Base-by-base conservation (phyloP, 2,329 filamentous ascomycete species). In the Clarireedia sp. region DNA sequence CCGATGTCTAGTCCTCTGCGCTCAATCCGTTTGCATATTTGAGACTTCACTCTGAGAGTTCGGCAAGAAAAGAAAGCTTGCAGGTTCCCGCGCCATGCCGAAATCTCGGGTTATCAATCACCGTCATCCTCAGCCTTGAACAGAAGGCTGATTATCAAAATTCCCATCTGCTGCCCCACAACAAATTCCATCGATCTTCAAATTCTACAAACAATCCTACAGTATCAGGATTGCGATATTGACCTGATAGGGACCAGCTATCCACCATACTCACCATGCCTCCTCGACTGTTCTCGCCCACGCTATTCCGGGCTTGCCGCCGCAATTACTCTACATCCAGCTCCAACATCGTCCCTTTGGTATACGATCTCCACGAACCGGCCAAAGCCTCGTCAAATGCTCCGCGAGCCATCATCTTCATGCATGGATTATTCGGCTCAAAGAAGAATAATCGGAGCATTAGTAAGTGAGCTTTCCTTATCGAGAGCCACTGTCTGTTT, bases 401-500 rank as follows among this genome's bases (percentile, higher is more conserved):
- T 57, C 71, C 73, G 58, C 66, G 73, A 40, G 88, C 91, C 2
- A 89, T 97, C 60, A 73, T 97, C 59, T 87, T 97, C 62, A 82
- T 97, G 67, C 92, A 97, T 69, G 92, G 94, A 1, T 77, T 97
- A 10, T 96, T 97, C 67, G 92, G 92, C 19, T 96, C 89, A 38
- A 96, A 95, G 75, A 90, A 89, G 75, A 97, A 97, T 70, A 96
- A 96, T 69, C 79, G 91, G 70, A 89, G 81, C 66, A 94, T 97
- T 60, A 95, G 90, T 86, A 95, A 90, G 92, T 96, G 76, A 67
- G 66, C 59, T 45, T 60, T 17, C 6, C 48, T 59, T 40, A 38
- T 6, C 36, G 41, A n/a, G 41, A 14, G 45, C 41, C 51, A 23
- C 23, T 49, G 14, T 41, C 36, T 9, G n/a, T 12, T 21, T 16